Evolutionary conservation across 179 eudicot genomes (phyloP).

Genomic region (Camellia oleifera): DNA sequence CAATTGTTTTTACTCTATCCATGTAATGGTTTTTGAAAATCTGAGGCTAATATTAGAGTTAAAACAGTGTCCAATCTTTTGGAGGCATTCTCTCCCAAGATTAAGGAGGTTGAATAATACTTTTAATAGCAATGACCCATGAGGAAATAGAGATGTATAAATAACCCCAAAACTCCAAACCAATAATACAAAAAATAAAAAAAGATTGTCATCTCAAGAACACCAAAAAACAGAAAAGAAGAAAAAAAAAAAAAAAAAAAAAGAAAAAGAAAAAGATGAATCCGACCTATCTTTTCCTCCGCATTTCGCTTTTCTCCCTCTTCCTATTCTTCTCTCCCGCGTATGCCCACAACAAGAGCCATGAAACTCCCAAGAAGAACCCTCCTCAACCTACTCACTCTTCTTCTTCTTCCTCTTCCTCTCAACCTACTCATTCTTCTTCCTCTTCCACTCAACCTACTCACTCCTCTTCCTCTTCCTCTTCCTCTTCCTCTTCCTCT

Average conservation of each 20-base stretch:
- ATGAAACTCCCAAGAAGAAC: not conserved
- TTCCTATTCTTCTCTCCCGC: conserved; percentile 14
- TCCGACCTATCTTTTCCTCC: not conserved
- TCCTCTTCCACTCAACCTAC: too few species aligned
- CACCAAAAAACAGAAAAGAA: too few species aligned
- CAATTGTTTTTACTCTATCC: not conserved
- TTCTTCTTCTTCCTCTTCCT: too few species aligned
- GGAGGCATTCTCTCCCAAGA: not conserved
- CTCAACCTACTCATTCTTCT: too few species aligned
- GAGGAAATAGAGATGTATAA: not conserved
- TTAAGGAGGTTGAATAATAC: conserved; percentile 7
- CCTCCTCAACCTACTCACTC: too few species aligned
- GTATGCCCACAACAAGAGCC: conserved; percentile 12
- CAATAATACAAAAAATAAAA: too few species aligned
- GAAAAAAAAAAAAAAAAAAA: not conserved
- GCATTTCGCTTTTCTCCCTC: conserved; percentile 7
- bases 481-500: too few species aligned
- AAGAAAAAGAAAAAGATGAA: conserved; percentile 2
- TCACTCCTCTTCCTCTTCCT: too few species aligned
- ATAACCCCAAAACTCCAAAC: not conserved
- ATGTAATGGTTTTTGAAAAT: not conserved
- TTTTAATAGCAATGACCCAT: not conserved
- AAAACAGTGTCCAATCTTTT: not conserved
- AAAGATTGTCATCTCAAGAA: too few species aligned
- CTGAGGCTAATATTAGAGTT: conserved; percentile 1